These are phyloP conservation scores for Aspergillus amoenus DNA, from an alignment of 2,329 filamentous ascomycete species.

Conservation along the genomic window DNA sequence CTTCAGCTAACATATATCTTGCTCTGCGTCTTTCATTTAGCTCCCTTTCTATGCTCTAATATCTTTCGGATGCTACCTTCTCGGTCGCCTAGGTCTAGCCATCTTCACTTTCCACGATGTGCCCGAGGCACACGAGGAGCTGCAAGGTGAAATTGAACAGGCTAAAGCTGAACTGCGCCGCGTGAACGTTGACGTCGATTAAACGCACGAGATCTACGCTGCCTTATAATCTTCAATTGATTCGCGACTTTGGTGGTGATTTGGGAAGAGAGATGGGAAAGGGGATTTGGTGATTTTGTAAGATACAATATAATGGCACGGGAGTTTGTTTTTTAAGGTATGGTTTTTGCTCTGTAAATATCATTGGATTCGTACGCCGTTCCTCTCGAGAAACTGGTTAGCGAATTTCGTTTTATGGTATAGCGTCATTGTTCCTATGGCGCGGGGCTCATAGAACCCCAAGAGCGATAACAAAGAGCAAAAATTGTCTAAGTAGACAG, in stretches of 20 bases:
- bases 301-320: neutral
- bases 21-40: slow-evolving; percentile 46
- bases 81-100: slow-evolving; percentile 87
- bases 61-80: slow-evolving; percentile 85
- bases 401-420: neutral
- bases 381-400: neutral
- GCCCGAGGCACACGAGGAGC: slow-evolving; percentile 82
- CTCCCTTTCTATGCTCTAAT: slow-evolving; percentile 92
- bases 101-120: slow-evolving; percentile 97
- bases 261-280: neutral
- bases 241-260: neutral
- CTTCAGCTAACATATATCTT: slow-evolving; percentile 7
- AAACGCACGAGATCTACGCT: slow-evolving; percentile 10
- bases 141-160: slow-evolving; percentile 74
- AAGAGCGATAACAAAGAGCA: neutral
- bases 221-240: neutral
- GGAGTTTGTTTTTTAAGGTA: neutral
- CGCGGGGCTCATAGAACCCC: neutral
- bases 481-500: slow-evolving; percentile 1
- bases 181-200: slow-evolving; percentile 46
- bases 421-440: neutral
- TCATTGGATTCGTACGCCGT: neutral
- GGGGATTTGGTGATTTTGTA: neutral
- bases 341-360: neutral
- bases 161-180: slow-evolving; percentile 44